A percentile compares a stretch with the other conserved stretches of the same genome.
These are phyloP conservation scores for Cryptococcus sp. DNA, from an alignment of 1,284 basidiomycete genomes.

Conservation along the genomic window DNA sequence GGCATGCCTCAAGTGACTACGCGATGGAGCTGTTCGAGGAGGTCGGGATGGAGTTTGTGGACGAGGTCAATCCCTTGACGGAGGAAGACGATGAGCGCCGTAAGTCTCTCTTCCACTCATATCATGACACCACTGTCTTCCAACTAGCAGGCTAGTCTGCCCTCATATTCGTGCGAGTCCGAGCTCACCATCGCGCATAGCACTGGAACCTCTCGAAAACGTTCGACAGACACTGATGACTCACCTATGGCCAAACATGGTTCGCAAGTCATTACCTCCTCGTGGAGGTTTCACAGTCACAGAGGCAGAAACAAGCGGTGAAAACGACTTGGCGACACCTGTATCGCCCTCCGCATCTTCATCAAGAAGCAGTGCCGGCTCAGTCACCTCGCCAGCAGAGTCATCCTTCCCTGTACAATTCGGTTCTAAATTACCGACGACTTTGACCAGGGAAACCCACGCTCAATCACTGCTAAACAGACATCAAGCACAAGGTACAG, in stretches of 20 bases:
- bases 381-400: neutral
- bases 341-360: neutral
- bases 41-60: slow-evolving; percentile 45
- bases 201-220: slow-evolving; percentile 36
- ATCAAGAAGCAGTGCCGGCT: neutral
- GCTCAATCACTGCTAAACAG: neutral
- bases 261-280: slow-evolving; percentile 20
- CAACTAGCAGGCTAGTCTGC: too few relatives aligned
- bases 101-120: slow-evolving; percentile 21
- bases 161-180: neutral
- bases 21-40: slow-evolving; percentile 36
- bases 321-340: slow-evolving; percentile 1
- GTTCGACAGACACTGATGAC: slow-evolving; percentile 48
- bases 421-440: neutral
- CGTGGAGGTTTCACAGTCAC: neutral
- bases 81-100: slow-evolving; percentile 49
- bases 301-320: too few relatives aligned
- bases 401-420: slow-evolving; percentile 3
- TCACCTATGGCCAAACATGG: slow-evolving; percentile 50
- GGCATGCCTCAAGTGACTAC: slow-evolving; percentile 3
- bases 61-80: slow-evolving; percentile 28
- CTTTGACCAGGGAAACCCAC: too few relatives aligned
- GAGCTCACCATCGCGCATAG: slow-evolving; percentile 11
- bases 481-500: neutral
- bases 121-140: too few relatives aligned